Evolutionary conservation across 2,329 filamentous ascomycete species (phyloP).

Genomic region (Colletotrichum scovillei): DNA sequence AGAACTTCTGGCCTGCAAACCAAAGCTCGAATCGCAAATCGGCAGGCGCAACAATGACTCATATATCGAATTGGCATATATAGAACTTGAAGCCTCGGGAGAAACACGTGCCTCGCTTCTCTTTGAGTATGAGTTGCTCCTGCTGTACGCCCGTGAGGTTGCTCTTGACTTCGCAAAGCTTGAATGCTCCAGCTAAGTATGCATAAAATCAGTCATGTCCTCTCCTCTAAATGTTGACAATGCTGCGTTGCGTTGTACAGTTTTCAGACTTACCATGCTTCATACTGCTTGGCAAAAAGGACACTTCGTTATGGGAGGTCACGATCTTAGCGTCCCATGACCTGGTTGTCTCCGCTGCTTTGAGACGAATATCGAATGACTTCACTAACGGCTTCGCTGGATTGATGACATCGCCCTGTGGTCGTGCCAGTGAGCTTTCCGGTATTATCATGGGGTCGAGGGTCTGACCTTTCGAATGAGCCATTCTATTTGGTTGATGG

Average conservation of each 20-base stretch:
- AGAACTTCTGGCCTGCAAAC: conserved; percentile 53
- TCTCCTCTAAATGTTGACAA: background rate
- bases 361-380: conserved; percentile 48
- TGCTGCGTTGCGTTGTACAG: background rate
- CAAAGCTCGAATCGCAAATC: conserved; percentile 62
- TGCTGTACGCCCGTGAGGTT: conserved; percentile 53
- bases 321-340: conserved; percentile 53
- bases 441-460: too few species aligned
- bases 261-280: conserved; percentile 46
- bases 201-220: background rate
- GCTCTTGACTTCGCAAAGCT: conserved; percentile 53
- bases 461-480: conserved; percentile 50
- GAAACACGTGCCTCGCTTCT: conserved; percentile 48
- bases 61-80: conserved; percentile 58
- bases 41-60: conserved; percentile 65
- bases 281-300: conserved; percentile 49
- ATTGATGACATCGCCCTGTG: conserved; percentile 49
- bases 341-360: conserved; percentile 45
- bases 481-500: conserved; percentile 55
- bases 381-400: conserved; percentile 48
- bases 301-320: conserved; percentile 50
- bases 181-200: conserved; percentile 47
- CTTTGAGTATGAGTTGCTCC: conserved; percentile 49
- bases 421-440: background rate
- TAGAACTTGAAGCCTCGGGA: conserved; percentile 50